Percentiles rank a stretch among this genome's conserved stretches.
Evolutionary conservation across 768 basidiomycete genomes (phyloP).

Genomic region (Plicaturopsis crispa): DNA sequence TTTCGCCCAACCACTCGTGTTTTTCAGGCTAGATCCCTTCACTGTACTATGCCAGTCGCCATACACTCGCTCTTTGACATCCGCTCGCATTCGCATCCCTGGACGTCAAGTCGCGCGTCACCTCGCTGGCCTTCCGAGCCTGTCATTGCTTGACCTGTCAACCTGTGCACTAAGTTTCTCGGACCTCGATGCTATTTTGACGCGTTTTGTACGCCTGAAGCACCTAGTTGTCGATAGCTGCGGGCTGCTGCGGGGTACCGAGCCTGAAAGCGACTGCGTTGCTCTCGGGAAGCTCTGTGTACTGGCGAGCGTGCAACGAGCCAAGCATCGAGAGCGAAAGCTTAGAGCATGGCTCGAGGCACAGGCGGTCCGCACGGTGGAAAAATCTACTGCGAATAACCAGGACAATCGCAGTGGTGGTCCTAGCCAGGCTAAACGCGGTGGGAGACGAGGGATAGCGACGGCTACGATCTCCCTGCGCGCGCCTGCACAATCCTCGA

Average conservation of each 20-base stretch:
- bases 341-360: conserved; percentile 44
- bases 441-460: conserved; percentile 56
- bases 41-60: conserved; percentile 36
- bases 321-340: conserved; percentile 60
- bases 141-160: conserved; percentile 69
- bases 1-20: conserved; percentile 86
- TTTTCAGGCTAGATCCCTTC: conserved; percentile 60
- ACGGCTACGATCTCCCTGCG: conserved; percentile 58
- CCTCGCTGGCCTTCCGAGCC: conserved; percentile 31
- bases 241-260: conserved; percentile 41
- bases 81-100: conserved; percentile 68
- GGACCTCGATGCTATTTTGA: conserved; percentile 49
- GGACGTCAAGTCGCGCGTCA: conserved; percentile 46
- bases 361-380: conserved; percentile 7
- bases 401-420: background rate
- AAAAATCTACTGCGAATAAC: background rate
- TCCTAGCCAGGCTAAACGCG: conserved; percentile 25
- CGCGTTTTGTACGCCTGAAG: conserved; percentile 40
- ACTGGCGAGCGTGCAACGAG: conserved; percentile 49
- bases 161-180: conserved; percentile 50
- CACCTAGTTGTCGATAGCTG: conserved; percentile 72
- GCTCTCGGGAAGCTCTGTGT: conserved; percentile 57
- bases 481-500: conserved; percentile 13
- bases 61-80: conserved; percentile 33
- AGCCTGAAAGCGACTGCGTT: conserved; percentile 46